Percentiles rank a stretch among this genome's conserved stretches.
phyloP scores from a whole-genome alignment of 2,329 filamentous ascomycete species.

The Fonsecaea nubica region DNA sequence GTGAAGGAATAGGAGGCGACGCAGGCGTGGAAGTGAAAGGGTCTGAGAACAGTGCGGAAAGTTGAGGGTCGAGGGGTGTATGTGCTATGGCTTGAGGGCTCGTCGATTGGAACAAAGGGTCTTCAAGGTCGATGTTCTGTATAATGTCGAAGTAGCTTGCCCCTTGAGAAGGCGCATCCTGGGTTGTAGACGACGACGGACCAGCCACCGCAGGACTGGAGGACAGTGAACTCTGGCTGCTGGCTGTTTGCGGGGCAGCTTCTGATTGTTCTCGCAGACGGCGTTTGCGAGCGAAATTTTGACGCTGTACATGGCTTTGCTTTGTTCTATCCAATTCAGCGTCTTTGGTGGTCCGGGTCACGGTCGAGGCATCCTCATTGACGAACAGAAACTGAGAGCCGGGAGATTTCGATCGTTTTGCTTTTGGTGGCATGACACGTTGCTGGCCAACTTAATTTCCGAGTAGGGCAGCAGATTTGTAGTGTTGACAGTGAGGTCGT shows the following conservation, averaged over 20 bases:
- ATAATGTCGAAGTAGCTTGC: conserved; percentile 25
- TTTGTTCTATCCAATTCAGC: conserved; percentile 34
- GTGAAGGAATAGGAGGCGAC: conserved; percentile 12
- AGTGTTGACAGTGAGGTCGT: neutral
- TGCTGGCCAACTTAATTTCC: conserved; percentile 6
- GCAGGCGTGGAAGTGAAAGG: conserved; percentile 22
- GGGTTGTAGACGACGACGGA: conserved; percentile 16
- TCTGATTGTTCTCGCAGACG: conserved; percentile 26
- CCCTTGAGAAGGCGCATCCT: conserved; percentile 3
- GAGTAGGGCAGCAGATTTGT: conserved; percentile 1
- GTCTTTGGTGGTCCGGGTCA: conserved; percentile 33
- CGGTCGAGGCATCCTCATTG: conserved; percentile 35
- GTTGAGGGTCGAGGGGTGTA: conserved; percentile 25
- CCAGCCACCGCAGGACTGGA: conserved; percentile 18
- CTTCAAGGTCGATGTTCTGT: conserved; percentile 25
- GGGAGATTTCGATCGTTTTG: conserved; percentile 32
- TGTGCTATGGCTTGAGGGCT: conserved; percentile 18
- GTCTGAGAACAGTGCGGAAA: conserved; percentile 28
- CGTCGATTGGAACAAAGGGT: conserved; percentile 22
- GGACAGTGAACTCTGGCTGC: conserved; percentile 24
- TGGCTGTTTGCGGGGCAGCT: conserved; percentile 9
- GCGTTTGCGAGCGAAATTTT: conserved; percentile 35
- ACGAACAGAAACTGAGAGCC: conserved; percentile 36
- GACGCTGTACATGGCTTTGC: conserved; percentile 39
- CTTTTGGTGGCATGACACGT: conserved; percentile 33